phyloP scores from a whole-genome alignment of 2,329 filamentous ascomycete species.

The Exophiala aquamarina region DNA sequence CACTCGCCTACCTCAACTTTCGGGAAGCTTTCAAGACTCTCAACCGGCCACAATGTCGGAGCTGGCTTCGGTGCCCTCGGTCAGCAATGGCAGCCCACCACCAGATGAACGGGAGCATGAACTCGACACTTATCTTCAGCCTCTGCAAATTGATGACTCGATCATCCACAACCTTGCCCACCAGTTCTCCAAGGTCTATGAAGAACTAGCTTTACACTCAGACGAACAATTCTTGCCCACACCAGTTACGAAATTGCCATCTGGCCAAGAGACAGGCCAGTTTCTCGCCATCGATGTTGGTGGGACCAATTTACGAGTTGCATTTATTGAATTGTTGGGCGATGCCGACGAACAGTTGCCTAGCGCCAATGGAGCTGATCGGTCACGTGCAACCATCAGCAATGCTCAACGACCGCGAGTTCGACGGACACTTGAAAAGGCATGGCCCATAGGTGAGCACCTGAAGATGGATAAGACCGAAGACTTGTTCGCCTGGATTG shows the following conservation, averaged over 20 bases:
- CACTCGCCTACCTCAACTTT: background rate
- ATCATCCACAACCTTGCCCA: slow-evolving; percentile 46
- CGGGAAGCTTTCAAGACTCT: background rate
- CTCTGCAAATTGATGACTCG: slow-evolving; percentile 42
- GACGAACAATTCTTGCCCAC: slow-evolving; percentile 50
- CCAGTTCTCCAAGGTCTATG: slow-evolving; percentile 46
- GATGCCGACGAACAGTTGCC: slow-evolving; percentile 37
- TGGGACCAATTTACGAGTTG: slow-evolving; percentile 56
- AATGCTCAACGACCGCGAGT: slow-evolving; percentile 54
- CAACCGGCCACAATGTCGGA: slow-evolving; percentile 22
- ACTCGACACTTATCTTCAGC: slow-evolving; percentile 42
- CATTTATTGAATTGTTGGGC: slow-evolving; percentile 55
- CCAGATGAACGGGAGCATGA: slow-evolving; percentile 33
- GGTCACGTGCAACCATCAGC: slow-evolving; percentile 44
- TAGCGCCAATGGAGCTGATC: slow-evolving; percentile 30
- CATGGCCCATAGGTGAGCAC: slow-evolving; percentile 72
- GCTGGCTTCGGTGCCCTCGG: slow-evolving; percentile 21
- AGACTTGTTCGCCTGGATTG: slow-evolving; percentile 79
- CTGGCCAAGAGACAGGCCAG: slow-evolving; percentile 53
- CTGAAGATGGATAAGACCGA: slow-evolving; percentile 73
- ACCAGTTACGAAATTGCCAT: slow-evolving; percentile 47
- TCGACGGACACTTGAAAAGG: slow-evolving; percentile 63
- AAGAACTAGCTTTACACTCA: slow-evolving; percentile 44
- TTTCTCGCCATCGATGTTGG: slow-evolving; percentile 60
- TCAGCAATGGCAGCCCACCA: slow-evolving; percentile 26